Evolutionary conservation across 2,329 filamentous ascomycete species (phyloP).

Genomic region (Fusarium luffae): DNA sequence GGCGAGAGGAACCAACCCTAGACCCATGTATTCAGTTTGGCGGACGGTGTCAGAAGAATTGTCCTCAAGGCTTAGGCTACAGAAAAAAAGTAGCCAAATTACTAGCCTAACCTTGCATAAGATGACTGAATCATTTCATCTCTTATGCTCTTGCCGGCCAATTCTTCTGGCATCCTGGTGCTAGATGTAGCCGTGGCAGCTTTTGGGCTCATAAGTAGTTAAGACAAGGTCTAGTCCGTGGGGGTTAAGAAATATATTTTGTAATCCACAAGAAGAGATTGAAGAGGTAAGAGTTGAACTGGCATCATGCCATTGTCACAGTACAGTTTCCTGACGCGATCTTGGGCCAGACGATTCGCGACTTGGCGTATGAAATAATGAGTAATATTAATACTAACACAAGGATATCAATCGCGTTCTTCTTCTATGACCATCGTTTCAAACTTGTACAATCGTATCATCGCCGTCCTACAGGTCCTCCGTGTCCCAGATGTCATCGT

Average conservation of each 20-base stretch:
- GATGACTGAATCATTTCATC: no score
- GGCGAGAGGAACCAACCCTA: not conserved
- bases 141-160: no score
- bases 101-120: no score
- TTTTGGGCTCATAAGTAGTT: not conserved
- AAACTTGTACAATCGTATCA: not conserved
- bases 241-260: not conserved
- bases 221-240: not conserved
- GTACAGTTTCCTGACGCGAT: not conserved
- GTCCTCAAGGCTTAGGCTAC: no score
- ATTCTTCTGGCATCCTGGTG: no score
- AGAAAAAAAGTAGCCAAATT: no score
- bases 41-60: no score
- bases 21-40: not conserved
- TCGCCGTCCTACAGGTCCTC: conserved; percentile 52
- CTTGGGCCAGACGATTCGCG: not conserved
- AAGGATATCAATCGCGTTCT: not conserved
- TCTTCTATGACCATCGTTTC: not conserved
- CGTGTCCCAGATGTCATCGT: conserved; percentile 28
- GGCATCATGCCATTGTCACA: no score
- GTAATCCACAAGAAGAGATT: not conserved
- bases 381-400: not conserved
- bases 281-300: no score
- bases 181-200: no score
- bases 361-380: not conserved